Evolutionary conservation across 345 rosid species (phyloP), one percentile per base, ranked within the genome.

Genomic region (Gossypium ekmanianum): DNA sequence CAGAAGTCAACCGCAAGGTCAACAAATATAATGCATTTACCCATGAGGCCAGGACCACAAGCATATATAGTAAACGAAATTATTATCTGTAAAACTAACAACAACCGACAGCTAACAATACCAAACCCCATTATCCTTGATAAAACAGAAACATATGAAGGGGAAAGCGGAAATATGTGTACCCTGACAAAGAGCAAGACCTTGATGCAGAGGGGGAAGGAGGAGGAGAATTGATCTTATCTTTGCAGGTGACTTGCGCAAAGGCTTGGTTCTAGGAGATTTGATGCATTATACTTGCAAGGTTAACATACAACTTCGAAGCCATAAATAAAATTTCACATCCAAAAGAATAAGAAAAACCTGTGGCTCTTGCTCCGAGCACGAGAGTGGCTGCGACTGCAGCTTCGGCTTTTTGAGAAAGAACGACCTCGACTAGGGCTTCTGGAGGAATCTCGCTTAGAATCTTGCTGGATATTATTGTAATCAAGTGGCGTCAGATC

Each of bases 181-280:
- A 92, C 98, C 97, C 86, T 78, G 94, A 81, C 52, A 84, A 83
- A 80, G 94, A 86, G 9, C 81, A 90, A 52, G 90, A 80, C 84
- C 83, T 88, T 56, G 95, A 88, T 54, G 80, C 87, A 71, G 94
- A 87, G 44, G 75, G 94, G 61, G 94, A 86, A 45, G 75, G 89
- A 29, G 61, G n/a, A n/a, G 81, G 84, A 75, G 97, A 90, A 75
- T 82, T 1, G 96, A 91, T 66, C 80, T 83, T 44, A 94, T 87
- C 85, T 79, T 87, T 68, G 84, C 89, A 75, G 95, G 92, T 18
- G 96, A 90, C 41, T 83, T 85, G 24, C 83, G 88, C 0, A 84
- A 81, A 69, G 91, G 80, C 74, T 90, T 93, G 61, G 80, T 83
- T 78, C 84, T 90, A n/a, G 94, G 93, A 77, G 93, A 91, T 82